Evolutionary conservation across 805 yeast species (phyloP).

Genomic region (Candida orba): DNA sequence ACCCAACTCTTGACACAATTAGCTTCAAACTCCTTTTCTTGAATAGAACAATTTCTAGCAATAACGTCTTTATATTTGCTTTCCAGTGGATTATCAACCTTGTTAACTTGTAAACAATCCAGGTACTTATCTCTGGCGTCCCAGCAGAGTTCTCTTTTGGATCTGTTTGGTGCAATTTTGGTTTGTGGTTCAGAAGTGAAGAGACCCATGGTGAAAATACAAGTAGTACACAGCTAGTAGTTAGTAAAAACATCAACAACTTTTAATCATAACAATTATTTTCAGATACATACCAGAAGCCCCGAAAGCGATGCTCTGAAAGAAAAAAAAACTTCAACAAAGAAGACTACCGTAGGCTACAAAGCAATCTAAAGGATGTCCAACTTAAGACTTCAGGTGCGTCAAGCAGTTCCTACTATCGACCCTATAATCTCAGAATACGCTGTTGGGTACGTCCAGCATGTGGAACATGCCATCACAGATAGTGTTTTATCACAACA

Average conservation of each 20-base stretch:
- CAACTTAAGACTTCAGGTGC: constrained; percentile 48
- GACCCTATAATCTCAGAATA: constrained; percentile 85
- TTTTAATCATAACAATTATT: no score
- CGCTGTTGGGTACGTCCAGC: constrained; percentile 85
- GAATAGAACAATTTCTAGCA: constrained; percentile 46
- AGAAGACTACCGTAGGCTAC: neutral
- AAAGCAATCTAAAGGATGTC: constrained; percentile 22
- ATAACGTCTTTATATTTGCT: constrained; percentile 40
- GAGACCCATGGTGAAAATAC: constrained; percentile 22
- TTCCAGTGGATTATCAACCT: constrained; percentile 65
- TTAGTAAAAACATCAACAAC: no score
- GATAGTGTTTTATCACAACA: constrained; percentile 78
- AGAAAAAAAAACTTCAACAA: no score
- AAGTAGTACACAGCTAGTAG: no score
- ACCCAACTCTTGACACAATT: constrained; percentile 87
- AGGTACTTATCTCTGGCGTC: constrained; percentile 76
- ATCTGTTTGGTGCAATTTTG: constrained; percentile 49
- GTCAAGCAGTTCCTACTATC: constrained; percentile 79
- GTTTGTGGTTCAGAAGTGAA: constrained; percentile 22
- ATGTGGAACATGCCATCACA: constrained; percentile 67
- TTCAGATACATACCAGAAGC: no score
- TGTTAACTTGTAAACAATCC: constrained; percentile 60
- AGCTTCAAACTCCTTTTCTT: constrained; percentile 54
- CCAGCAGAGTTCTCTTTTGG: constrained; percentile 80
- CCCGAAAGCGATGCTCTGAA: no score